Conservation (phyloP, 225 moss, liverwort and hornwort species). For the Bryum argenteum region DNA sequence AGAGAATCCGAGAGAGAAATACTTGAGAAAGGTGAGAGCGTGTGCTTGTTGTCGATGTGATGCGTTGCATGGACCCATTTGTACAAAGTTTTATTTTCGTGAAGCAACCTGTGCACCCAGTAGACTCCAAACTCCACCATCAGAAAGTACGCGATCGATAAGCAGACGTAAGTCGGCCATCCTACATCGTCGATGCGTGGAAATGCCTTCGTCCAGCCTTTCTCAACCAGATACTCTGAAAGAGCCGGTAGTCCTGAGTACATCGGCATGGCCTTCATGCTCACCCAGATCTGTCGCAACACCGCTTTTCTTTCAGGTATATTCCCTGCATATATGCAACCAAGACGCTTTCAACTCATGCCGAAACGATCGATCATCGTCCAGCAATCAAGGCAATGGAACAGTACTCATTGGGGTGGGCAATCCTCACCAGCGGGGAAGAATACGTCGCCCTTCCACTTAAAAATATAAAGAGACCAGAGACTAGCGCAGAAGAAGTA, state of each 20-base stretch:
- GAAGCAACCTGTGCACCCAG: slow-evolving; percentile 87
- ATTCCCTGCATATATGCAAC: slow-evolving; percentile 68
- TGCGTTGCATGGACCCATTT: slow-evolving; percentile 90
- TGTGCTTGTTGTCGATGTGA: slow-evolving; percentile 99
- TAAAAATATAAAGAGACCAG: slow-evolving; percentile 43
- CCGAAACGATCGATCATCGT: background rate
- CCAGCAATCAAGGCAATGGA: no score
- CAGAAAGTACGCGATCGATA: slow-evolving; percentile 56
- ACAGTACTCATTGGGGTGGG: background rate
- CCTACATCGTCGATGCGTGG: slow-evolving; percentile 74
- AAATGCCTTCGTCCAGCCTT: slow-evolving; percentile 87
- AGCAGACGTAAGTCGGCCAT: slow-evolving; percentile 64
- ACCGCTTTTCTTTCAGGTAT: slow-evolving; percentile 85
- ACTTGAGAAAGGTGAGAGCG: slow-evolving; percentile 97
- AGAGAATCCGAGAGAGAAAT: no score
- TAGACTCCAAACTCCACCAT: slow-evolving; percentile 87
- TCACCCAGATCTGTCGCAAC: slow-evolving; percentile 81
- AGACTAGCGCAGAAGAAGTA: slow-evolving; percentile 38
- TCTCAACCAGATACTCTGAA: slow-evolving; percentile 80
- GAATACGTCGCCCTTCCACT: slow-evolving; percentile 45
- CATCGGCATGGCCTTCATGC: slow-evolving; percentile 92
- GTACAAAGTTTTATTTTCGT: slow-evolving; percentile 94
- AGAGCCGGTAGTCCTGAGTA: slow-evolving; percentile 79
- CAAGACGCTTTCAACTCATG: background rate
- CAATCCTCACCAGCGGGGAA: slow-evolving; percentile 41